Conservation (phyloP, 2,329 filamentous ascomycete species). For the Ophiosphaerella herpotricha region DNA sequence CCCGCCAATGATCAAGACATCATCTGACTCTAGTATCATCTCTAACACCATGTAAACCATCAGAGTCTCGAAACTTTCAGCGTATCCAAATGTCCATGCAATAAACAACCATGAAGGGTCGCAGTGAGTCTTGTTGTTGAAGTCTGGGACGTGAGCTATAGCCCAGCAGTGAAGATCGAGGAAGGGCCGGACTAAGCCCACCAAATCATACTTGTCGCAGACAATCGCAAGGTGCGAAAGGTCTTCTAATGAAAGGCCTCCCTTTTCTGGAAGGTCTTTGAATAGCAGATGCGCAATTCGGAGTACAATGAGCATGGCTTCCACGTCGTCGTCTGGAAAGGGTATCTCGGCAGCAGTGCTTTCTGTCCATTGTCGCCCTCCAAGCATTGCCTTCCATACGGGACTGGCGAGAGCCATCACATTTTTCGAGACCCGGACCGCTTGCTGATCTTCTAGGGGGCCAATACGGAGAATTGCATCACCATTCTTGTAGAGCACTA, state of each 20-base stretch:
- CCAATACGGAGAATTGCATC: constrained; percentile 13
- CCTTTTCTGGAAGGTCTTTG: constrained; percentile 19
- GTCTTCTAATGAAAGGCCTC: constrained; percentile 16
- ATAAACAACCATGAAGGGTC: constrained; percentile 16
- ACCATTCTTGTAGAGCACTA: constrained; percentile 10
- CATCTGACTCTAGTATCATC: constrained; percentile 4
- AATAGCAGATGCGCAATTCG: constrained; percentile 35
- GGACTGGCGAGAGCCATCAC: constrained; percentile 22
- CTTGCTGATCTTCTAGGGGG: constrained; percentile 7
- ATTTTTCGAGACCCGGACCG: constrained; percentile 14
- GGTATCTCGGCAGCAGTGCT: constrained; percentile 24
- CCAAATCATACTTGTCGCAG: constrained; percentile 38
- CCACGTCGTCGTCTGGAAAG: constrained; percentile 12
- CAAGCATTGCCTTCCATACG: constrained; percentile 26
- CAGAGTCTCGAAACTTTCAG: constrained; percentile 13
- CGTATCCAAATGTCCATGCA: constrained; percentile 22
- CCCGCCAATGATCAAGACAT: neutral
- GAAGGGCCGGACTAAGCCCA: constrained; percentile 25
- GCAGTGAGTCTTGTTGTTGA: constrained; percentile 1
- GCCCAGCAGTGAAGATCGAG: constrained; percentile 15
- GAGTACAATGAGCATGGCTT: constrained; percentile 27
- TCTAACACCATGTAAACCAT: constrained; percentile 8
- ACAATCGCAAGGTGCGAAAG: constrained; percentile 33
- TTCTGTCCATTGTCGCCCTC: constrained; percentile 10
- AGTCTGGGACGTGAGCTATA: constrained; percentile 7